Evolutionary conservation across 2,329 filamentous ascomycete genomes (phyloP).

Genomic region (Sporothrix luriei): DNA sequence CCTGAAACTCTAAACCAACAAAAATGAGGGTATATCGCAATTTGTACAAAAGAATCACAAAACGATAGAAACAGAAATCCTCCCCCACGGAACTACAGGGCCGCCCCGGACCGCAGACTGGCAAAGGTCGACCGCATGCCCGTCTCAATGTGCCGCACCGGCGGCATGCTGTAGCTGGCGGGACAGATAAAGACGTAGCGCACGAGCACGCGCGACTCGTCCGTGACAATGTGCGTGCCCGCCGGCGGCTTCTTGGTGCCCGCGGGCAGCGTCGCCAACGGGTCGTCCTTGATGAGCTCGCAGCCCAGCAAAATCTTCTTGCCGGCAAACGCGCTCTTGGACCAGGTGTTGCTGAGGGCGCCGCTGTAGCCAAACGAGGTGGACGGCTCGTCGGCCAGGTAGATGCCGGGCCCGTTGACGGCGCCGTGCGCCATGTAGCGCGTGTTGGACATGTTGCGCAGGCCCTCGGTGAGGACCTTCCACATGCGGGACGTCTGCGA

Average conservation of each 20-base stretch:
- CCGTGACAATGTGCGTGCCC: slow-evolving; percentile 33
- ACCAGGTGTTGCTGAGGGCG: slow-evolving; percentile 31
- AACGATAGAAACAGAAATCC: neutral
- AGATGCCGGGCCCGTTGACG: slow-evolving; percentile 34
- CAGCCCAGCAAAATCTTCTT: slow-evolving; percentile 37
- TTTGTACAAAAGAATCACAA: neutral
- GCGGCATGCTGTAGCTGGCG: slow-evolving; percentile 33
- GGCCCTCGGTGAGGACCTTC: slow-evolving; percentile 37
- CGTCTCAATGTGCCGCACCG: slow-evolving; percentile 35
- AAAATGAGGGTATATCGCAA: slow-evolving; percentile 4
- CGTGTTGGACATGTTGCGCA: slow-evolving; percentile 35
- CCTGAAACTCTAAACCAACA: neutral
- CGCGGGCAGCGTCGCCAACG: slow-evolving; percentile 16
- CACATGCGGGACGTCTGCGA: slow-evolving; percentile 34
- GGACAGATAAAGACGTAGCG: slow-evolving; percentile 39
- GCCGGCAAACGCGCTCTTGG: slow-evolving; percentile 31
- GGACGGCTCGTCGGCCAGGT: slow-evolving; percentile 35
- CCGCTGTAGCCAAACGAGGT: slow-evolving; percentile 33
- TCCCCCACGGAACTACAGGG: neutral
- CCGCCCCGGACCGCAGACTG: slow-evolving; percentile 31
- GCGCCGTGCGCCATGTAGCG: slow-evolving; percentile 34
- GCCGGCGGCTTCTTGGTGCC: slow-evolving; percentile 12
- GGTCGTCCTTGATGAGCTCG: slow-evolving; percentile 35
- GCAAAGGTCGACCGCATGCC: slow-evolving; percentile 35
- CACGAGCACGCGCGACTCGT: slow-evolving; percentile 35